These are phyloP conservation scores for Pseudotulostoma volvatum DNA, from an alignment of 495 filamentous ascomycete species.

Conservation along the genomic window DNA sequence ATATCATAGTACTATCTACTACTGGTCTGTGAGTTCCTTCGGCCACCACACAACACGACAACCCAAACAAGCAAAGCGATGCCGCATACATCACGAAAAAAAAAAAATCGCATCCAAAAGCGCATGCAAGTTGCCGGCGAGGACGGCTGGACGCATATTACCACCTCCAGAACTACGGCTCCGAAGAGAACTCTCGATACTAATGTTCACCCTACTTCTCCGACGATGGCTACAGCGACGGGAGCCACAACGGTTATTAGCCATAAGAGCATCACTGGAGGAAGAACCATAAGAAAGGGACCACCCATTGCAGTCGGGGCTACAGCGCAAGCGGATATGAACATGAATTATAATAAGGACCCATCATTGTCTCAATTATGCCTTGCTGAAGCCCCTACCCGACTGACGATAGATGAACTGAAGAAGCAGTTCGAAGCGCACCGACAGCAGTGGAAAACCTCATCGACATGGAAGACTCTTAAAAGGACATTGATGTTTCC, in stretches of 20 bases:
- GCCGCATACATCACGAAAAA: constrained; percentile 33
- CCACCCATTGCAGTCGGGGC: no score
- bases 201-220: no score
- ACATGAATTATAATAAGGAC: neutral
- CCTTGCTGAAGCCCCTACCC: constrained; percentile 19
- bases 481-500: constrained; percentile 4
- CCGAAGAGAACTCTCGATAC: no score
- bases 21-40: no score
- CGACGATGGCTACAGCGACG: no score
- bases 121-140: constrained; percentile 29
- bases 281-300: no score
- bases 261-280: no score
- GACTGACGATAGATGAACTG: constrained; percentile 24
- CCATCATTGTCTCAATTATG: no score
- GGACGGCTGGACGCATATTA: constrained; percentile 38
- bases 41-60: no score
- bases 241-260: no score
- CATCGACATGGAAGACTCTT: constrained; percentile 14
- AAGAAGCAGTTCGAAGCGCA: constrained; percentile 17
- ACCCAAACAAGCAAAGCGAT: no score
- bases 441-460: constrained; percentile 15
- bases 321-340: neutral
- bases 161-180: constrained; percentile 1
- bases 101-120: constrained; percentile 20
- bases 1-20: no score